A percentile compares a stretch with the other conserved stretches of the same genome.
phyloP scores from a whole-genome alignment of 129 eudicot genomes.

The Flaveria robusta region DNA sequence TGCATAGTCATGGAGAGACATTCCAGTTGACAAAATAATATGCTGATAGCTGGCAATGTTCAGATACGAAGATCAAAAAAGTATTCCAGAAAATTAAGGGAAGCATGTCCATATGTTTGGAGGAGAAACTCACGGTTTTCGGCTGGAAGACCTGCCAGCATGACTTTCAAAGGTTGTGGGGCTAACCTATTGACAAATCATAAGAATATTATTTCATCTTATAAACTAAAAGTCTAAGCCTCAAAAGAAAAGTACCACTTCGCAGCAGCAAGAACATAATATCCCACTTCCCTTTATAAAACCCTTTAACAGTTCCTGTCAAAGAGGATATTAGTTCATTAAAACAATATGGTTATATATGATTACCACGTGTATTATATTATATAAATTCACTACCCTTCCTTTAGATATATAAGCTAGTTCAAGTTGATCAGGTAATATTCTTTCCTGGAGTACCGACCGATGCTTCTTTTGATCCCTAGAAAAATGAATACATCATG shows the following conservation, averaged over 20 bases:
- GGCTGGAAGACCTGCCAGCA: constrained; percentile 76
- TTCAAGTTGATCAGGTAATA: constrained; percentile 65
- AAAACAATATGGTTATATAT: constrained; percentile 19
- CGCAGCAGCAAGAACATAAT: constrained; percentile 58
- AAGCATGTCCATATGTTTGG: not conserved
- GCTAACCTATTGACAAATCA: constrained; percentile 58
- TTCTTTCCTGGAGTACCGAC: constrained; percentile 60
- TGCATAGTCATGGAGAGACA: constrained; percentile 79
- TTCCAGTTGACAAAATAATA: constrained; percentile 77
- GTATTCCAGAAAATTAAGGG: not conserved
- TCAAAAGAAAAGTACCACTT: constrained; percentile 44
- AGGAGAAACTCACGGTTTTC: constrained; percentile 69
- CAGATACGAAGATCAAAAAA: not conserved
- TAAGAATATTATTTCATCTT: constrained; percentile 19
- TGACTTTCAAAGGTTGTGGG: constrained; percentile 88
- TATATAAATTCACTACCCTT: constrained; percentile 43
- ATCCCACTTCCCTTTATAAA: constrained; percentile 59
- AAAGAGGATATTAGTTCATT: constrained; percentile 16
- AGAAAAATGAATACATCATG: constrained; percentile 18
- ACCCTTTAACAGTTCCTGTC: constrained; percentile 67
- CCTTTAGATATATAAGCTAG: constrained; percentile 61
- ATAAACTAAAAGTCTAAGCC: not conserved
- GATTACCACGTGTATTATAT: not conserved
- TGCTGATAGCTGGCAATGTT: constrained; percentile 54
- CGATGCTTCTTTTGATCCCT: constrained; percentile 71